Conservation (phyloP, 2,329 filamentous ascomycete genomes). For the Xylogone sp. region DNA sequence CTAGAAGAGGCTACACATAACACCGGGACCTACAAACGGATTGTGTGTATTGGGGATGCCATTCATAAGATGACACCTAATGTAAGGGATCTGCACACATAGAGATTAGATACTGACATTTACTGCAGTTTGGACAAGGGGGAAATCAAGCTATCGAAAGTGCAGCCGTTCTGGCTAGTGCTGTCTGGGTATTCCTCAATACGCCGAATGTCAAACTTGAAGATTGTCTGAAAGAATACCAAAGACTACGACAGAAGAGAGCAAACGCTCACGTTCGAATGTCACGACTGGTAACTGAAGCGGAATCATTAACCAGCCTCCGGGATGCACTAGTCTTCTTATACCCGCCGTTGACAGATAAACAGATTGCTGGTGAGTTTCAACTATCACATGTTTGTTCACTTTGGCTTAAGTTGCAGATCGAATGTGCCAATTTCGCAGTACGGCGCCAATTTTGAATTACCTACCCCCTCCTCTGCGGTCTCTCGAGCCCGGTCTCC, state of each 20-base stretch:
- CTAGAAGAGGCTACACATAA: slow-evolving; percentile 12
- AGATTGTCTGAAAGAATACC: background rate
- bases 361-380: background rate
- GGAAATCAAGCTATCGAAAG: slow-evolving; percentile 38
- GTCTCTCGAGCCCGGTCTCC: background rate
- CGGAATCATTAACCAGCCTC: background rate
- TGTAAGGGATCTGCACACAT: slow-evolving; percentile 1
- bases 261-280: background rate
- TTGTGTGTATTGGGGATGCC: slow-evolving; percentile 15
- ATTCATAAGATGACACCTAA: slow-evolving; percentile 25
- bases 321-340: background rate
- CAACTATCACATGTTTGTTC: no score
- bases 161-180: slow-evolving; percentile 30
- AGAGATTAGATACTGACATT: slow-evolving; percentile 10
- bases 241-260: slow-evolving; percentile 8
- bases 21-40: slow-evolving; percentile 11
- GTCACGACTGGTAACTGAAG: background rate
- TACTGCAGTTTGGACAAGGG: slow-evolving; percentile 33
- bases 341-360: background rate
- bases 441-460: background rate
- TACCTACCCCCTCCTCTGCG: background rate
- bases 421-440: background rate
- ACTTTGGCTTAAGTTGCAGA: background rate
- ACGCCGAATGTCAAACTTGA: background rate
- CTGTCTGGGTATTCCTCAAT: background rate